A percentile compares a stretch with the other conserved stretches of the same genome.
These are phyloP conservation scores for Venturiaceae sp. DNA, from an alignment of 2,329 filamentous ascomycete species.

Conservation along the genomic window DNA sequence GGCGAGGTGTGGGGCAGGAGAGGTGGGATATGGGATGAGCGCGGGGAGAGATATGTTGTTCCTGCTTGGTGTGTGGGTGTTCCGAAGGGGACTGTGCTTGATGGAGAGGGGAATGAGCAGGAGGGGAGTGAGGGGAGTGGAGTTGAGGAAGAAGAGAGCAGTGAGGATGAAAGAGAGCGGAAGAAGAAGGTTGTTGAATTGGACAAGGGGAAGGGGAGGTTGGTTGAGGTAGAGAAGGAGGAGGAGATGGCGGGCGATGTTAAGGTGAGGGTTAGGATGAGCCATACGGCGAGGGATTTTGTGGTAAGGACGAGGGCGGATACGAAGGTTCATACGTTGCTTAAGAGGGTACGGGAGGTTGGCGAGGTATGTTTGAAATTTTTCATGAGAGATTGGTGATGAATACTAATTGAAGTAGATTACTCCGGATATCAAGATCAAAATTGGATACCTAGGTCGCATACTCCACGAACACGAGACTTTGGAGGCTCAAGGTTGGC, in stretches of 20 bases:
- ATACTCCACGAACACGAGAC: conserved; percentile 61
- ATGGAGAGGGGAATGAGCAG: conserved; percentile 12
- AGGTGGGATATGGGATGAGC: conserved; percentile 33
- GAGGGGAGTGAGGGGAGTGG: conserved; percentile 16
- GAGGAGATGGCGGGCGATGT: conserved; percentile 22
- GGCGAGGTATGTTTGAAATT: conserved; percentile 43
- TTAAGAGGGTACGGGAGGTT: conserved; percentile 53
- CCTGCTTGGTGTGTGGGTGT: conserved; percentile 36
- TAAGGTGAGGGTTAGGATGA: conserved; percentile 25
- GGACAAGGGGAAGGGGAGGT: conserved; percentile 23
- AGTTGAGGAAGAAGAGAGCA: not conserved
- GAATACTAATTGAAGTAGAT: conserved; percentile 37
- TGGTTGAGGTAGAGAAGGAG: conserved; percentile 15
- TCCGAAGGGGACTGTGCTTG: conserved; percentile 25
- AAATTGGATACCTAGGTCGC: conserved; percentile 72
- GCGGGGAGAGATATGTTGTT: conserved; percentile 32
- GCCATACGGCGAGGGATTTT: conserved; percentile 27
- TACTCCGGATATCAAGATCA: conserved; percentile 47
- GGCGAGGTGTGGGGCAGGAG: conserved; percentile 26
- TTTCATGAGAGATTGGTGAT: not conserved
- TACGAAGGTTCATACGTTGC: conserved; percentile 53
- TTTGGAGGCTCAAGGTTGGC: conserved; percentile 64
- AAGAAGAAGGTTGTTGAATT: not conserved
- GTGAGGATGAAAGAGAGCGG: conserved; percentile 15
- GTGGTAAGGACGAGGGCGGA: conserved; percentile 22